Conservation (phyloP, 1,139 yeast genomes). For the Yamadazyma oceani region DNA sequence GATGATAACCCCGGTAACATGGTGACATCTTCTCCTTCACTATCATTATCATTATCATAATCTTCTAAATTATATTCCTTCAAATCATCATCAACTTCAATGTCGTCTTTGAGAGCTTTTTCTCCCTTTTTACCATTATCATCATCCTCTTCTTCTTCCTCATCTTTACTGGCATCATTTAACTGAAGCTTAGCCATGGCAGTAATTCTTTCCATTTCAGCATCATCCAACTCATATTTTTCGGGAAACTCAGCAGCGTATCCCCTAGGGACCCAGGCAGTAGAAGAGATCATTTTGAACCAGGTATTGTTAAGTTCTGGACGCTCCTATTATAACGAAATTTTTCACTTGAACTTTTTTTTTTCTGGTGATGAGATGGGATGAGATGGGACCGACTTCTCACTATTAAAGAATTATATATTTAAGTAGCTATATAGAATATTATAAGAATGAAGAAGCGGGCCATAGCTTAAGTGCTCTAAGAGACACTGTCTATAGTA, state of each 20-base stretch:
- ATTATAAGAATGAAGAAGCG: no score
- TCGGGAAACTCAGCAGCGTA: conserved; percentile 91
- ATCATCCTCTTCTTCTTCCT: conserved; percentile 22
- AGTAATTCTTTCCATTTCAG: conserved; percentile 87
- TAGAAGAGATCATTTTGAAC: conserved; percentile 78
- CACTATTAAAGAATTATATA: no score
- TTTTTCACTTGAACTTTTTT: no score
- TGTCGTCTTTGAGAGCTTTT: conserved; percentile 43
- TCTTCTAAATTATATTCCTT: conserved; percentile 85
- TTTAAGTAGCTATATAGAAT: no score
- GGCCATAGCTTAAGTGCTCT: no score
- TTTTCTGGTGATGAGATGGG: conserved; percentile 7
- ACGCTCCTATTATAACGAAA: neutral
- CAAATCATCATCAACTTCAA: conserved; percentile 75
- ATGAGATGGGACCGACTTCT: neutral
- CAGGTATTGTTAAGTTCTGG: neutral
- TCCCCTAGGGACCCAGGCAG: conserved; percentile 96
- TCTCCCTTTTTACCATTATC: conserved; percentile 14
- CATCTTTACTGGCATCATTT: conserved; percentile 65
- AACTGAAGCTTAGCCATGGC: conserved; percentile 82
- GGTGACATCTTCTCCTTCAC: conserved; percentile 51
- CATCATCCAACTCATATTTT: conserved; percentile 84
- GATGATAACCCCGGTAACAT: conserved; percentile 73
- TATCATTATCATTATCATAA: conserved; percentile 64
- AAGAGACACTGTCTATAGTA: no score